phyloP scores from a whole-genome alignment of 1,139 yeast species.

The Saccharomyces hybrid region DNA sequence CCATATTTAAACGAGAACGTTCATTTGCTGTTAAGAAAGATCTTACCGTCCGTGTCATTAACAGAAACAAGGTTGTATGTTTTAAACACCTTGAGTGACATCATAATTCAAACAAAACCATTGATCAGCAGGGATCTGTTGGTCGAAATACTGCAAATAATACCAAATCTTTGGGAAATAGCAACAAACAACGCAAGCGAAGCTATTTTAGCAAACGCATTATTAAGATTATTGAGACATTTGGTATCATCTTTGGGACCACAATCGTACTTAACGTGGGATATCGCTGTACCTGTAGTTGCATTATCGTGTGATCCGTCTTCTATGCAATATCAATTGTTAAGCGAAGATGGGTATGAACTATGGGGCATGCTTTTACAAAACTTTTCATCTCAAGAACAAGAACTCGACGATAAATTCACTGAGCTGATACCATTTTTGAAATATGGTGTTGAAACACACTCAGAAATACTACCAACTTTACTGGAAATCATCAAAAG shows the following conservation, averaged over 20 bases:
- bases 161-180: slow-evolving; percentile 71
- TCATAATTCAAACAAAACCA: slow-evolving; percentile 61
- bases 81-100: slow-evolving; percentile 54
- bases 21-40: slow-evolving; percentile 36
- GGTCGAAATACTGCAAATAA: slow-evolving; percentile 46
- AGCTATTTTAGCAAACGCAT: slow-evolving; percentile 59
- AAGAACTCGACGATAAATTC: slow-evolving; percentile 21
- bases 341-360: slow-evolving; percentile 84
- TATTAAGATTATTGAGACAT: slow-evolving; percentile 62
- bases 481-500: slow-evolving; percentile 64
- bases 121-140: slow-evolving; percentile 45
- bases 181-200: slow-evolving; percentile 47
- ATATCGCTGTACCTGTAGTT: slow-evolving; percentile 60
- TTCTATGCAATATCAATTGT: slow-evolving; percentile 51
- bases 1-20: slow-evolving; percentile 56
- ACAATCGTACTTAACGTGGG: slow-evolving; percentile 51
- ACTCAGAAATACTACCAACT: slow-evolving; percentile 71
- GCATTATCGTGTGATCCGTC: slow-evolving; percentile 53
- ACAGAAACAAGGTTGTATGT: slow-evolving; percentile 72
- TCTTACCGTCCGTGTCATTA: slow-evolving; percentile 42
- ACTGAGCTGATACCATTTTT: slow-evolving; percentile 31
- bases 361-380: slow-evolving; percentile 70
- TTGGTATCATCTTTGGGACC: slow-evolving; percentile 57
- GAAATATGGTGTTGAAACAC: slow-evolving; percentile 41
- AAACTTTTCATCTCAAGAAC: slow-evolving; percentile 33